phyloP scores from a whole-genome alignment of 2,329 filamentous ascomycete species.

The Microdochium trichocladiopsis region DNA sequence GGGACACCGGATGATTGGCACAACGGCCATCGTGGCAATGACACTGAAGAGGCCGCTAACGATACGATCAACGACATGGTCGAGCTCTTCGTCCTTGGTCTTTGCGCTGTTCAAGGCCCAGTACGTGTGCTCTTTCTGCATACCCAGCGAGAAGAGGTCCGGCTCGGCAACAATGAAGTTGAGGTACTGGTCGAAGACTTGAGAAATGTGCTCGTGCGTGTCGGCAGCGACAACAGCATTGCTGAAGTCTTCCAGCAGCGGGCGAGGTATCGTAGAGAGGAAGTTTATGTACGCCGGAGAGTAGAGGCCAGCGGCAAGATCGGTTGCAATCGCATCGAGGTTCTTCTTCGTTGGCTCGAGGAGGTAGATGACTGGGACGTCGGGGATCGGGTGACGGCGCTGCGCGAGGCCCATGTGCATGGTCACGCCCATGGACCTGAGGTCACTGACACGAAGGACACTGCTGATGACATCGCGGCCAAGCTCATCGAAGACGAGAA shows the following conservation, averaged over 20 bases:
- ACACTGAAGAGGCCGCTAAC: constrained; percentile 97
- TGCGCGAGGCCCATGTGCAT: constrained; percentile 90
- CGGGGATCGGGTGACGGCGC: constrained; percentile 81
- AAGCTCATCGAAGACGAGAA: constrained; percentile 86
- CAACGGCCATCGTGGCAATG: constrained; percentile 94
- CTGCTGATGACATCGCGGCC: constrained; percentile 96
- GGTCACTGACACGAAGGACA: constrained; percentile 86
- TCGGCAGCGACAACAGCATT: constrained; percentile 76
- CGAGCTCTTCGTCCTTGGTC: constrained; percentile 84
- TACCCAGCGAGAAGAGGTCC: constrained; percentile 87
- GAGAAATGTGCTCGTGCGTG: constrained; percentile 83
- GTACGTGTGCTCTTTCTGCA: constrained; percentile 86
- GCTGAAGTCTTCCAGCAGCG: constrained; percentile 91
- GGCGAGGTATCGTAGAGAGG: constrained; percentile 83
- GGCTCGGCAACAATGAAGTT: constrained; percentile 97
- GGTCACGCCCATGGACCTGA: constrained; percentile 89
- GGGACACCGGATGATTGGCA: constrained; percentile 91
- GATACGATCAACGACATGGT: constrained; percentile 80
- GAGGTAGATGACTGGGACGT: constrained; percentile 95
- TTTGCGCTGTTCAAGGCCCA: constrained; percentile 93
- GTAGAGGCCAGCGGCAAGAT: constrained; percentile 83
- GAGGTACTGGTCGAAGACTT: constrained; percentile 93
- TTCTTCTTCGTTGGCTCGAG: constrained; percentile 82
- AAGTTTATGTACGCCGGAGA: constrained; percentile 96
- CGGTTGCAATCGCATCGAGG: constrained; percentile 73